These are phyloP conservation scores for Closterium sp. DNA, from an alignment of 139 green algal species.

Conservation along the genomic window DNA sequence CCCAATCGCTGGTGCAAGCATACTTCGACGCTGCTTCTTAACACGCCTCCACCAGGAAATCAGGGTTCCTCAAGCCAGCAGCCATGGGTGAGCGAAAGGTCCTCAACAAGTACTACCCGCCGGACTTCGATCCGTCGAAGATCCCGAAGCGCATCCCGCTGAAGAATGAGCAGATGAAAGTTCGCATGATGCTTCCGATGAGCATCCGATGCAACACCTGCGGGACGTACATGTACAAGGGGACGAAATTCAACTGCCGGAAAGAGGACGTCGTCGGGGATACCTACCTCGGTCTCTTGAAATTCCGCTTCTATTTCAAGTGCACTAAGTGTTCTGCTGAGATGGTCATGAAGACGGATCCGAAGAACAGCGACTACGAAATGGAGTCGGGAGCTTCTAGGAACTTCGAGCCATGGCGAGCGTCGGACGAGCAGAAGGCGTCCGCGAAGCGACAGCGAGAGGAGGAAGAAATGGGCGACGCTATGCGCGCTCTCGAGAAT, in stretches of 20 bases:
- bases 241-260: conserved; percentile 97
- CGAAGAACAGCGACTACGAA: conserved; percentile 90
- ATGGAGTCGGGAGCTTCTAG: conserved; percentile 86
- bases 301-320: conserved; percentile 93
- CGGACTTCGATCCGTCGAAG: conserved; percentile 69
- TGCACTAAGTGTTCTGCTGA: conserved; percentile 89
- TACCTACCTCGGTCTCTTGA: conserved; percentile 89
- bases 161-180: conserved; percentile 53
- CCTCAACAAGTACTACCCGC: conserved; percentile 72
- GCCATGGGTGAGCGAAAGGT: conserved; percentile 79
- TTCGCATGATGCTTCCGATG: conserved; percentile 98
- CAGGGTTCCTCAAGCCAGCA: not conserved
- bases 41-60: not conserved
- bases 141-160: conserved; percentile 67
- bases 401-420: conserved; percentile 95
- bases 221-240: conserved; percentile 97
- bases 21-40: not conserved
- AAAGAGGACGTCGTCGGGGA: conserved; percentile 93
- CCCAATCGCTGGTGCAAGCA: not conserved
- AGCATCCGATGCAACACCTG: conserved; percentile 92
- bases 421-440: conserved; percentile 59
- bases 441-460: conserved; percentile 66
- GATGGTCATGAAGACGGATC: conserved; percentile 97
- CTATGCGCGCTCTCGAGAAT: conserved; percentile 96
- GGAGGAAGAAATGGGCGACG: conserved; percentile 91